Percentiles rank a stretch among this genome's conserved stretches.
phyloP scores from a whole-genome alignment of 192 early-diverging fungal species.

The Gaertneriomyces semiglobifer region DNA sequence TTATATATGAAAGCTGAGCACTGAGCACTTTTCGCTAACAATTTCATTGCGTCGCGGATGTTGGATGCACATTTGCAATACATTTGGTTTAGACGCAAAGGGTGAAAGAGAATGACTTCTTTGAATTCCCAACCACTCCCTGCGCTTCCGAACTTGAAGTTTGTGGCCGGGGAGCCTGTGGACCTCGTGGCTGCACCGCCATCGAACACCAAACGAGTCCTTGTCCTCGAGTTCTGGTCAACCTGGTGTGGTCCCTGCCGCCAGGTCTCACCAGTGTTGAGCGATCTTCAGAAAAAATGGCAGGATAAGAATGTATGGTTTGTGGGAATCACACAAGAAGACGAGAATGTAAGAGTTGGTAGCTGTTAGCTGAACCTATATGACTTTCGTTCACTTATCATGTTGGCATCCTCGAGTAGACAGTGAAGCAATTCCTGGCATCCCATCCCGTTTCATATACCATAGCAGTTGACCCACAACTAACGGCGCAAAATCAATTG shows the following conservation, averaged over 20 bases:
- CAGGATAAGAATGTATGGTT: constrained; percentile 43
- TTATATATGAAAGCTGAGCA: too few species aligned
- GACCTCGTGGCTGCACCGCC: neutral
- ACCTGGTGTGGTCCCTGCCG: constrained; percentile 30
- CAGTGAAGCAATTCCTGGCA: too few species aligned
- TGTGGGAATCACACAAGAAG: constrained; percentile 53
- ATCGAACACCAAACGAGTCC: neutral
- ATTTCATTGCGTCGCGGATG: too few species aligned
- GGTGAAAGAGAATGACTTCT: too few species aligned
- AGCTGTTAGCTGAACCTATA: constrained; percentile 28
- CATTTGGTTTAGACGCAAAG: too few species aligned
- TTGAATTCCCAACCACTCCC: neutral
- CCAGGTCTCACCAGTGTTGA: constrained; percentile 17
- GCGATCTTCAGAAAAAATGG: constrained; percentile 50
- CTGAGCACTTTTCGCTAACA: too few species aligned
- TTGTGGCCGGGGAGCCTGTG: constrained; percentile 19
- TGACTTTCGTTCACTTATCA: constrained; percentile 41
- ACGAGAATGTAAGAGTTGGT: constrained; percentile 36
- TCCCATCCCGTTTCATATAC: constrained; percentile 26
- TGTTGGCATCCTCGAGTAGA: constrained; percentile 41
- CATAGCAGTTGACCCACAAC: constrained; percentile 49
- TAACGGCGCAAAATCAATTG: constrained; percentile 21
- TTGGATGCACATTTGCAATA: too few species aligned
- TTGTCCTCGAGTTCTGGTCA: constrained; percentile 30
- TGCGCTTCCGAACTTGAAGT: constrained; percentile 12